phyloP scores from a whole-genome alignment of 768 basidiomycete genomes.

The Amanita muscaria region DNA sequence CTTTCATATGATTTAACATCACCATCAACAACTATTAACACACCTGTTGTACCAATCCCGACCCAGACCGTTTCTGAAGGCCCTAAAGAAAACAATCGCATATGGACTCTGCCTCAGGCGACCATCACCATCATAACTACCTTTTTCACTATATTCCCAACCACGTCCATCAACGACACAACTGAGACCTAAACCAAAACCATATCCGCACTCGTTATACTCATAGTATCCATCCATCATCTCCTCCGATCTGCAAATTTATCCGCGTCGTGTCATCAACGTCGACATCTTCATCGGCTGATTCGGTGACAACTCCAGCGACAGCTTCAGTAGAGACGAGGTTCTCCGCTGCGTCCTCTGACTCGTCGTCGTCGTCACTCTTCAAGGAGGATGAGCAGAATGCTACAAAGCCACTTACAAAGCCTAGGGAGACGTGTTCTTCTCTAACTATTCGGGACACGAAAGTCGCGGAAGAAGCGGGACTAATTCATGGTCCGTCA shows the following conservation, averaged over 20 bases:
- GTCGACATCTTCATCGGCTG: constrained; percentile 19
- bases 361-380: constrained; percentile 38
- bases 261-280: constrained; percentile 17
- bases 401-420: not conserved
- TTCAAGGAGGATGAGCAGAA: constrained; percentile 20
- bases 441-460: too few relatives aligned
- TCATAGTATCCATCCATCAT: constrained; percentile 1
- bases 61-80: constrained; percentile 42
- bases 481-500: constrained; percentile 10
- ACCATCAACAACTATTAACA: constrained; percentile 8
- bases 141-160: not conserved
- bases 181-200: not conserved
- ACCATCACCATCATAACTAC: not conserved
- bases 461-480: constrained; percentile 11
- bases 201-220: not conserved
- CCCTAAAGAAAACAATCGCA: constrained; percentile 50
- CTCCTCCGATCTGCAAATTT: constrained; percentile 17
- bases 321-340: constrained; percentile 19
- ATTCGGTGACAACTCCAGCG: constrained; percentile 5
- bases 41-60: constrained; percentile 18
- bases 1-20: too few relatives aligned
- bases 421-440: too few relatives aligned
- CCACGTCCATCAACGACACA: not conserved
- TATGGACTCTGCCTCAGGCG: constrained; percentile 25
- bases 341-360: constrained; percentile 36